Conservation (phyloP, 1,139 yeast genomes). For the Suhomyces bribrorum region DNA sequence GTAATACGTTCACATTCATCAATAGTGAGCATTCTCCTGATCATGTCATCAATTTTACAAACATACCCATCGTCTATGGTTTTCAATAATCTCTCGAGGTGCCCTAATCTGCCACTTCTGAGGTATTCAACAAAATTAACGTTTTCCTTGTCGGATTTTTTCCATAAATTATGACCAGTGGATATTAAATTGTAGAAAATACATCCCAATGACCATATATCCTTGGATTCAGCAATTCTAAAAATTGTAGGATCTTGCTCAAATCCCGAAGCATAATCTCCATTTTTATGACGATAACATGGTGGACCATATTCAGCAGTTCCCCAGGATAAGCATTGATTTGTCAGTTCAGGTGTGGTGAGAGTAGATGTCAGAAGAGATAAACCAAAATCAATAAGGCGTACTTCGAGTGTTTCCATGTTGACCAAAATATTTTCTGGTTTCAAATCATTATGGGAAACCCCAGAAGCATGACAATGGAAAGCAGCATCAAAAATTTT, state of each 20-base stretch:
- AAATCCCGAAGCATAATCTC: background rate
- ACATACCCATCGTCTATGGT: background rate
- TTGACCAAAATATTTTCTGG: conserved; percentile 19
- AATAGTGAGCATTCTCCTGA: conserved; percentile 6
- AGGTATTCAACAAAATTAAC: conserved; percentile 1
- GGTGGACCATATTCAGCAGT: conserved; percentile 12
- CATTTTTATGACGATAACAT: background rate
- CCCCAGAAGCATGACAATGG: conserved; percentile 19
- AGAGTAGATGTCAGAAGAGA: conserved; percentile 3
- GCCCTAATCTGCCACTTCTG: background rate
- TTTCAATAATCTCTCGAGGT: background rate
- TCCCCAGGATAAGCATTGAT: conserved; percentile 8
- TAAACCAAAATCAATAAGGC: conserved; percentile 13
- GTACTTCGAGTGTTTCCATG: conserved; percentile 5
- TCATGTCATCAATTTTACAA: background rate
- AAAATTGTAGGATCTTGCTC: conserved; percentile 1
- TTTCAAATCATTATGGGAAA: conserved; percentile 17
- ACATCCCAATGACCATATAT: conserved; percentile 13
- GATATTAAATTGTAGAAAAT: conserved; percentile 11
- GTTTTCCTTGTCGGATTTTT: conserved; percentile 4
- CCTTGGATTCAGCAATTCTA: conserved; percentile 11
- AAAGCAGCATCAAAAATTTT: conserved; percentile 17
- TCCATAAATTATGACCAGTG: conserved; percentile 9
- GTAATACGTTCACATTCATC: conserved; percentile 6
- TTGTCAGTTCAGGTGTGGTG: background rate